Percentiles rank a stretch among this genome's conserved stretches.
phyloP scores from a whole-genome alignment of 2,329 filamentous ascomycete genomes.

The Penicillium frequentans region DNA sequence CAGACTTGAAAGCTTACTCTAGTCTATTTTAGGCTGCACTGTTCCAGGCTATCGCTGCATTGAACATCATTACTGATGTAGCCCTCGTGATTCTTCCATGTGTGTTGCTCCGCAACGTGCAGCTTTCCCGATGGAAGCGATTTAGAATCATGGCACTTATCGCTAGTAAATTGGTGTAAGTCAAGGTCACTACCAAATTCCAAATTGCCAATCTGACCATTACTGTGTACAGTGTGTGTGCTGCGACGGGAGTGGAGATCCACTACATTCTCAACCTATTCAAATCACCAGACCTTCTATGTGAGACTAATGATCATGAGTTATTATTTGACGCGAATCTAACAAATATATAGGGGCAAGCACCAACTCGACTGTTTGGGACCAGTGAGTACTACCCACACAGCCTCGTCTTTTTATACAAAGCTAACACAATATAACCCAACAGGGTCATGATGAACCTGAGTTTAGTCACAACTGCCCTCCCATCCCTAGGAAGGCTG shows the following conservation, averaged over 20 bases:
- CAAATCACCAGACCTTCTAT: slow-evolving; percentile 8
- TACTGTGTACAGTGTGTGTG: not conserved
- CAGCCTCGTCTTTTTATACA: not conserved
- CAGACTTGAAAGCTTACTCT: not conserved
- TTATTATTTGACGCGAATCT: not conserved
- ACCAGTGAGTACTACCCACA: slow-evolving; percentile 10
- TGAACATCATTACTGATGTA: slow-evolving; percentile 18
- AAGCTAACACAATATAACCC: not conserved
- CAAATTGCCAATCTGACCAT: not conserved
- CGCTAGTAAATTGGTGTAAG: slow-evolving; percentile 17
- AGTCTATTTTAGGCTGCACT: slow-evolving; percentile 8
- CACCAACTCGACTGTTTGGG: slow-evolving; percentile 16
- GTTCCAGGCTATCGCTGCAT: slow-evolving; percentile 13
- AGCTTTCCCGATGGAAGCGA: slow-evolving; percentile 16
- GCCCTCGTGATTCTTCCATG: slow-evolving; percentile 19
- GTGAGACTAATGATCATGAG: not conserved
- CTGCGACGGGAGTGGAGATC: slow-evolving; percentile 7
- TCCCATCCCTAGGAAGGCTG: slow-evolving; percentile 15
- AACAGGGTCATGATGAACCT: slow-evolving; percentile 17
- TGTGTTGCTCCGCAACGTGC: slow-evolving; percentile 16
- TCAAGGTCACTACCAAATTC: not conserved
- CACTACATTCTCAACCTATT: slow-evolving; percentile 9
- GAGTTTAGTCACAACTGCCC: slow-evolving; percentile 15
- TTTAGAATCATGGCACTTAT: slow-evolving; percentile 18
- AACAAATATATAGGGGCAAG: slow-evolving; percentile 8